phyloP scores from a whole-genome alignment of 179 eudicot genomes.

The Monotropa hypopitys region DNA sequence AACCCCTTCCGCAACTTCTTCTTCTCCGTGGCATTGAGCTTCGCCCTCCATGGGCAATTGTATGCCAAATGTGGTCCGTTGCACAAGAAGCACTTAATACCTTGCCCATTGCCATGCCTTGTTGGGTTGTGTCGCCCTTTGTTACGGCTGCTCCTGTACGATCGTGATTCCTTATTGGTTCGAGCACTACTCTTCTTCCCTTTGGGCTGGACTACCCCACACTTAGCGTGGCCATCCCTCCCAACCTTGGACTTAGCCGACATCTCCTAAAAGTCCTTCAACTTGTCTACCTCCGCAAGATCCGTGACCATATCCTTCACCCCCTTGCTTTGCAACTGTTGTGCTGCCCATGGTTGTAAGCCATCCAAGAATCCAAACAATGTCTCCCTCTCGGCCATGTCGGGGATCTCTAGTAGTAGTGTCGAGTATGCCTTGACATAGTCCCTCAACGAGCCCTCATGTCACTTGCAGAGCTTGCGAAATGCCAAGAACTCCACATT shows the following conservation, averaged over 20 bases:
- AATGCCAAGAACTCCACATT: too few relatives aligned
- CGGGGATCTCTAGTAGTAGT: not conserved
- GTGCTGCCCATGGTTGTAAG: not conserved
- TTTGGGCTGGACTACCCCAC: too few relatives aligned
- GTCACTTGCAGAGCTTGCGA: too few relatives aligned
- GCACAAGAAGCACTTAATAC: not conserved
- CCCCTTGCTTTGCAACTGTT: not conserved
- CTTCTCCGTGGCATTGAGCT: too few relatives aligned
- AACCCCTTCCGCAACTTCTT: too few relatives aligned
- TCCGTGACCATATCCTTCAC: not conserved
- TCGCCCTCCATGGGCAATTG: too few relatives aligned
- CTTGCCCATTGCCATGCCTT: not conserved
- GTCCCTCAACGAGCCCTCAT: not conserved
- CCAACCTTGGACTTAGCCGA: not conserved
- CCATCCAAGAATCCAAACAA: not conserved
- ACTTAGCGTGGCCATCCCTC: too few relatives aligned
- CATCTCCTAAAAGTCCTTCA: not conserved
- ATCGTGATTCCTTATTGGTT: not conserved
- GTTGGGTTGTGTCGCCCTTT: not conserved
- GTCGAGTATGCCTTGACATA: not conserved
- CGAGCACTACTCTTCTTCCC: not conserved
- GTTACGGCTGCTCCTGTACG: not conserved
- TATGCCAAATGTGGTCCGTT: not conserved
- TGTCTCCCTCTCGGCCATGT: not conserved
- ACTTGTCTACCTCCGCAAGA: not conserved